Evolutionary conservation across 1,139 yeast species (phyloP), one percentile per base, ranked within the genome.

Genomic region (Geotrichum australiense): DNA sequence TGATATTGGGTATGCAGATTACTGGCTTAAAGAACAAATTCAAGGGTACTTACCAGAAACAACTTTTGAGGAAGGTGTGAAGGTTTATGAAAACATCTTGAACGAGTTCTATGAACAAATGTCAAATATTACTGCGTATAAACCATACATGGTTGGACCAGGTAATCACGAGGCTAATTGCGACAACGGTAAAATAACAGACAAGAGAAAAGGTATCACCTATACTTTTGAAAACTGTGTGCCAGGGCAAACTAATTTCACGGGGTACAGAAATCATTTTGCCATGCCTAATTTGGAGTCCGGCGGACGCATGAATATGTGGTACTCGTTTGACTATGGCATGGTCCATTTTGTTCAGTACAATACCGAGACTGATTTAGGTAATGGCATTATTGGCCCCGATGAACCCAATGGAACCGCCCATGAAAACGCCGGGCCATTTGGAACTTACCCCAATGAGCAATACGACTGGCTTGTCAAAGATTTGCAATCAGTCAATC

Each of bases 401-500:
- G 58, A 54, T 30, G 58, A 56, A 35, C 48, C 47, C 12, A 47
- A 45, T 11, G 57, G 56, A 11, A 39, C 45, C 5, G 49, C 46
- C 16, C 46, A 36, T 10, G 47, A 44, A 46, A 40, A 51, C 37
- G 51, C 56, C 10, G 55, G 55, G 3, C 56, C 57, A 12, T 54
- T 53, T 39, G 57, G 57, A 11, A 21, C 44, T 3, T 43, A 49
- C 33, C 35, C 43, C 15, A 52, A 56, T 33, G 56, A 54, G 27
- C 63, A 59, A 47, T 31, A 63, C 59, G 47, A 59, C 54, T 45
- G 70, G 70, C 34, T 69, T 64, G 42, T 57, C 55, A 51, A 68
- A 62, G 62, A 78, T 62, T 63, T 76, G 67, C 42, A 45, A 26
- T 41, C 44, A 11, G 62, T 56, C 18, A 49, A 58, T 47, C 52